Evolutionary conservation across 106 monocot species (phyloP), one percentile per base, ranked within the genome.

Genomic region (Triglochin maritima): DNA sequence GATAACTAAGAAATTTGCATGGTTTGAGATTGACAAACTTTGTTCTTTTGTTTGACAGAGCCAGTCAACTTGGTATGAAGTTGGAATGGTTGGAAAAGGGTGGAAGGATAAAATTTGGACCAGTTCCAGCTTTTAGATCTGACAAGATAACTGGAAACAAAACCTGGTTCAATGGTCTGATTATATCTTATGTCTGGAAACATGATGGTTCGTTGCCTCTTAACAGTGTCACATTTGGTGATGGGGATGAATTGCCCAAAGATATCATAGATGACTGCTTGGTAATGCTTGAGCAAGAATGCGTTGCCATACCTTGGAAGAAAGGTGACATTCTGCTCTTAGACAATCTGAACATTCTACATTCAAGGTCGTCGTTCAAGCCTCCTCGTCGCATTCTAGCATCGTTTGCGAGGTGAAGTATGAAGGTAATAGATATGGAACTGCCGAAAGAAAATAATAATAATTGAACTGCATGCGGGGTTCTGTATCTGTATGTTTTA

Each of bases 91-190:
- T 76, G 64, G 80, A 81, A 12, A 82, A 84, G 41, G 90, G 90
- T 2, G 90, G 78, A 44, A 90, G 81, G 74, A 90, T 83, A 45
- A 79, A 83, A 65, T 88, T 87, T 79, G 95, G 95, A 1, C 95
- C 90, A 8, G 80, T 82, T 41, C 80, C 81, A 4, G 90, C 83
- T 4, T 59, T 88, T 15, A 96, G 79, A 62, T 63, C 71, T 5
- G 90, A 90, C 47, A 62, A 83, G 59, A 73, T 58, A 6, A 81
- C 87, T 12, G 79, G 71, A 45, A 63, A 81, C 43, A 96, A 85
- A 64, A 80, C 90, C 73, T 96, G 95, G 95, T 86, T 88, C 45
- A 96, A 96, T 66, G 84, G 85, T 78, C 78, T 96, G 90, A 83
- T 96, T 2, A 82, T 87, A 29, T 81, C 87, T 56, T 90, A 85